phyloP scores from a whole-genome alignment of 1,284 basidiomycete genomes.

The Tilletiaria anomala region DNA sequence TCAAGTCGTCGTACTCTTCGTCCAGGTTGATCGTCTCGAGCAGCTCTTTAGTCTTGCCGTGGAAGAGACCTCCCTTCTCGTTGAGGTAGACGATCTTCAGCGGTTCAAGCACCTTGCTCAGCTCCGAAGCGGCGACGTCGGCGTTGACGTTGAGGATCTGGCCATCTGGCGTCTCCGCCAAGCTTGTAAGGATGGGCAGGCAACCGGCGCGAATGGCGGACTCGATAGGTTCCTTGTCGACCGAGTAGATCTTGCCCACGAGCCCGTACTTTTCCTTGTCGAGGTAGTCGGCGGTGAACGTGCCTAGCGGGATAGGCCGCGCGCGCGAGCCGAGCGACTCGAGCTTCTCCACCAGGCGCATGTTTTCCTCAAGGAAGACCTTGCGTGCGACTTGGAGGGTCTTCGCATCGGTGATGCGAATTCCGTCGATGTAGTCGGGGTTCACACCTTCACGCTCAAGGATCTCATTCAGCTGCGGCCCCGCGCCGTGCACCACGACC shows the following conservation, averaged over 20 bases:
- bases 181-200: slow-evolving; percentile 37
- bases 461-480: slow-evolving; percentile 39
- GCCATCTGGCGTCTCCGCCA: slow-evolving; percentile 36
- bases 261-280: slow-evolving; percentile 40
- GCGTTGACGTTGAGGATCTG: slow-evolving; percentile 40
- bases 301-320: slow-evolving; percentile 36
- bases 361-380: slow-evolving; percentile 39
- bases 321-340: slow-evolving; percentile 37
- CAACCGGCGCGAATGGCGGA: slow-evolving; percentile 38
- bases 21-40: slow-evolving; percentile 92
- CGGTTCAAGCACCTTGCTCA: slow-evolving; percentile 39
- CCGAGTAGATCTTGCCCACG: slow-evolving; percentile 37
- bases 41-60: slow-evolving; percentile 55
- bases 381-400: slow-evolving; percentile 37
- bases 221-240: slow-evolving; percentile 40
- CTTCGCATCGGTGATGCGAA: slow-evolving; percentile 39
- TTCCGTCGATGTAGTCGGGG: slow-evolving; percentile 39
- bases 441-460: slow-evolving; percentile 37
- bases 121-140: slow-evolving; percentile 37
- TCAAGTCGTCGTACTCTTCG: slow-evolving; percentile 90
- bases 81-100: slow-evolving; percentile 94
- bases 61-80: slow-evolving; percentile 95
- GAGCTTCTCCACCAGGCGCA: slow-evolving; percentile 37
- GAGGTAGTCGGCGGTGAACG: slow-evolving; percentile 35
- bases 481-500: slow-evolving; percentile 37